A percentile compares a stretch with the other conserved stretches of the same genome.
Evolutionary conservation across 2,329 filamentous ascomycete genomes (phyloP).

Genomic region (Capronia americana): DNA sequence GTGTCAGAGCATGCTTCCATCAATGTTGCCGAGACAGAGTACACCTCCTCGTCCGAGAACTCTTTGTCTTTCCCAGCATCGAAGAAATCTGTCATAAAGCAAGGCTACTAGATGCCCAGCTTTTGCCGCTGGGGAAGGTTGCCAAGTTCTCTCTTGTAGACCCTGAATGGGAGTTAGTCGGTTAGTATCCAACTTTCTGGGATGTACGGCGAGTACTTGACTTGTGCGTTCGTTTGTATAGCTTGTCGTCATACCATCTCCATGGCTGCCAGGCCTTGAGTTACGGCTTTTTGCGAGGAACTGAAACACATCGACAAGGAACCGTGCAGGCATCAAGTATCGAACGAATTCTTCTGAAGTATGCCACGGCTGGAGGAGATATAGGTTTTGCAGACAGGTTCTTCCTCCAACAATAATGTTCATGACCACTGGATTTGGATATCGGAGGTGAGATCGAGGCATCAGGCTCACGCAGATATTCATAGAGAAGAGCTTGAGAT

Average conservation of each 20-base stretch:
- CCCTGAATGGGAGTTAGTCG: slow-evolving; percentile 33
- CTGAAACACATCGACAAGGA: slow-evolving; percentile 55
- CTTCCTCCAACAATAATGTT: slow-evolving; percentile 58
- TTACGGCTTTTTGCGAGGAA: slow-evolving; percentile 50
- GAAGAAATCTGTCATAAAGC: slow-evolving; percentile 45
- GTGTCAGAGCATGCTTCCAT: slow-evolving; percentile 15
- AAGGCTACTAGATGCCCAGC: slow-evolving; percentile 45
- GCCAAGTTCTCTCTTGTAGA: slow-evolving; percentile 38
- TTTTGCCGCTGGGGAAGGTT: slow-evolving; percentile 22
- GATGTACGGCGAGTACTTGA: neutral
- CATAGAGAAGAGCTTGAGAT: slow-evolving; percentile 19
- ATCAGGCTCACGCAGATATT: slow-evolving; percentile 16
- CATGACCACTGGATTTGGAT: slow-evolving; percentile 48
- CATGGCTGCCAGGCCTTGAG: slow-evolving; percentile 52
- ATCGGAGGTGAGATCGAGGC: slow-evolving; percentile 50
- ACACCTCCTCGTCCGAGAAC: neutral
- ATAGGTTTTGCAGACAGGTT: slow-evolving; percentile 42
- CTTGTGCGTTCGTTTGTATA: slow-evolving; percentile 44
- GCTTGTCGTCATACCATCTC: slow-evolving; percentile 46
- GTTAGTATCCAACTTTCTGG: slow-evolving; percentile 32
- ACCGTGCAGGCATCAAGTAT: slow-evolving; percentile 42
- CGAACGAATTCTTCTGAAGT: slow-evolving; percentile 47
- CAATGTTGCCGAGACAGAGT: neutral
- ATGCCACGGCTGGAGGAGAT: slow-evolving; percentile 44
- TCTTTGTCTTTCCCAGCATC: slow-evolving; percentile 41